Conservation (phyloP, 164 flowering plant species). For the Piper longum region DNA sequence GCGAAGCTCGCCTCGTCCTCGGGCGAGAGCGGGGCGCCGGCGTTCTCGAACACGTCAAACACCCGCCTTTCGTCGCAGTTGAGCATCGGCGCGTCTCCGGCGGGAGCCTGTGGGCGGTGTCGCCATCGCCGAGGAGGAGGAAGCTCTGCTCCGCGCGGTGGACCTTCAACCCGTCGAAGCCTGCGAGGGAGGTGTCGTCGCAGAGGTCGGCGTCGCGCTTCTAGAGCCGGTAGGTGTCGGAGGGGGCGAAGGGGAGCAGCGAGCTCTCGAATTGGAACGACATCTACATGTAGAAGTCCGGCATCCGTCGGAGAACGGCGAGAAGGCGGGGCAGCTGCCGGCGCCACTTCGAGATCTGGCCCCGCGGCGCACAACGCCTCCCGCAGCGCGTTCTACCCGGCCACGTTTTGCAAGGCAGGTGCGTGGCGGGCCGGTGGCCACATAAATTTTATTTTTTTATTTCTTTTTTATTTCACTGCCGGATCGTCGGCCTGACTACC, state of each 20-base stretch:
- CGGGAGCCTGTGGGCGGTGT: constrained; percentile 21
- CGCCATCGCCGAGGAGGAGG: constrained; percentile 70
- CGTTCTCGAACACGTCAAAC: constrained; percentile 74
- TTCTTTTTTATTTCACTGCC: too few species aligned
- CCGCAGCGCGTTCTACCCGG: constrained; percentile 84
- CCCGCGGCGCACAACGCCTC: constrained; percentile 50
- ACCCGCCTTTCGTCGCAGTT: constrained; percentile 55
- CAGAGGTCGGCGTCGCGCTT: constrained; percentile 80
- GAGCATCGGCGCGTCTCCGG: constrained; percentile 52
- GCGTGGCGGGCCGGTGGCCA: too few species aligned
- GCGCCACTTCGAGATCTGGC: constrained; percentile 82
- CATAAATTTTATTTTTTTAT: too few species aligned
- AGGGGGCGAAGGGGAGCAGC: constrained; percentile 85
- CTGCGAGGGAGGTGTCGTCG: constrained; percentile 81
- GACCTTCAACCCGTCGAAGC: constrained; percentile 85
- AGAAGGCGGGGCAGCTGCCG: constrained; percentile 71
- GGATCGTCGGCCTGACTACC: too few species aligned
- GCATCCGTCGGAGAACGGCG: constrained; percentile 66
- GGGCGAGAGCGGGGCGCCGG: constrained; percentile 55
- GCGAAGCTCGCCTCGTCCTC: constrained; percentile 52
- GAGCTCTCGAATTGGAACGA: constrained; percentile 95
- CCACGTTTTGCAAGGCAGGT: constrained; percentile 70
- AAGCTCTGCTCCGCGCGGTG: constrained; percentile 88
- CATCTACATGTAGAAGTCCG: constrained; percentile 93
- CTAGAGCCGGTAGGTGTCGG: constrained; percentile 92